Base-by-base conservation (phyloP, 495 filamentous ascomycete species). In the Xylaria flabelliformis region DNA sequence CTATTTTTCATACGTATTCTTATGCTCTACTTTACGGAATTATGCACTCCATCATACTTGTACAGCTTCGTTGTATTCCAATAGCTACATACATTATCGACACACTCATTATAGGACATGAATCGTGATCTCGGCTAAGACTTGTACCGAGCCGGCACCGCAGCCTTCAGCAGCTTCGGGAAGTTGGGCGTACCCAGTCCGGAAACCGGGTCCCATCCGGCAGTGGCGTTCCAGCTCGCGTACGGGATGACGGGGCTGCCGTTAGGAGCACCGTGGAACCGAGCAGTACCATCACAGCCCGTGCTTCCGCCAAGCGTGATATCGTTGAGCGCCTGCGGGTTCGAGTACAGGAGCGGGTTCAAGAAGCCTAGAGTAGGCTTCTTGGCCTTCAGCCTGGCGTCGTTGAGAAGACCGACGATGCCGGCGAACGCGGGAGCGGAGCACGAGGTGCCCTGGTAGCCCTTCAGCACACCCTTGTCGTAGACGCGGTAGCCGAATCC, bases 361-460 rank as follows among this genome's bases (percentile, higher is more conserved):
- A 90, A 73, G 70, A 91, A 91, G 0, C 89, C 89, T 0, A 91
- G 80, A 0, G 84, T 81, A 15, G 80, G 67, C 77, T 89, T 90
- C 12, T 83, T 84, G n/a, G 76, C 76, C 0, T 78, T 78, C 7
- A 90, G 67, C 5, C 89, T 78, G 68, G 88, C 85, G 73, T 90
- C 88, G 69, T 90, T 90, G 71, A 91, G 85, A 8, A 87, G 80
- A 17, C 84, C 89, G 26, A 91, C 75, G 17, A 91, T 82, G 46
- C 74, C 70, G 10, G 76, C 79, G 62, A 80, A 80, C 1, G 76
- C 75, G 19, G 80, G 80, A 1, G 72, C 61, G 0, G 74, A 71
- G 62, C 76, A 74, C 24, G 70, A 74, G 29, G 80, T 80, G 0
- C 80, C 80, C 65, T 75, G 64, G 32, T 68, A 73, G 84, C 87